Conservation (phyloP, 441 rosid species). For the Eutrema salsugineum region DNA sequence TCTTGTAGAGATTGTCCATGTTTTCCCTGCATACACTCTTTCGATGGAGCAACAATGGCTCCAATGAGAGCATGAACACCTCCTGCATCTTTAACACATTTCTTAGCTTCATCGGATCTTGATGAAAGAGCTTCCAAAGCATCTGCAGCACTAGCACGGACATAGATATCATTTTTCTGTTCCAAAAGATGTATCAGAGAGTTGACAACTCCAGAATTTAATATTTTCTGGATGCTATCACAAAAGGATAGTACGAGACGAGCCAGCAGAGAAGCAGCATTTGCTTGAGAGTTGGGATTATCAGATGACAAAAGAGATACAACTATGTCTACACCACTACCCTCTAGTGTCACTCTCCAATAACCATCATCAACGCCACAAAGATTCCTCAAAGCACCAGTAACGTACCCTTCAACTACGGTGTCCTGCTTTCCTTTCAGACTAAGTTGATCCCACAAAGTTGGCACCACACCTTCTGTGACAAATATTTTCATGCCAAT, state of each 20-base stretch:
- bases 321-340: constrained; percentile 92
- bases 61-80: constrained; percentile 92
- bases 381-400: constrained; percentile 92
- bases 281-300: constrained; percentile 77
- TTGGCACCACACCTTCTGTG: constrained; percentile 99
- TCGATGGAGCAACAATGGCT: constrained; percentile 98
- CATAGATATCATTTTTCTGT: constrained; percentile 78
- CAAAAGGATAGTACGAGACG: constrained; percentile 87
- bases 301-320: constrained; percentile 86
- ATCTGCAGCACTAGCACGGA: constrained; percentile 98
- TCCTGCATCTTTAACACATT: constrained; percentile 72
- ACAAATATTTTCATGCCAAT: constrained; percentile 97
- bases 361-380: constrained; percentile 90
- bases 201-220: constrained; percentile 82
- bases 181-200: constrained; percentile 84
- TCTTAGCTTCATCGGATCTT: constrained; percentile 85
- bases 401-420: constrained; percentile 79
- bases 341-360: constrained; percentile 79
- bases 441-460: constrained; percentile 79
- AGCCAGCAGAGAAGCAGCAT: constrained; percentile 91
- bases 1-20: constrained; percentile 94
- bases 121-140: constrained; percentile 94
- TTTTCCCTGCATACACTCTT: constrained; percentile 99
- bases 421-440: constrained; percentile 63
- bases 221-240: constrained; percentile 49